Evolutionary conservation across 768 basidiomycete species (phyloP).

Genomic region (Panus rudis): DNA sequence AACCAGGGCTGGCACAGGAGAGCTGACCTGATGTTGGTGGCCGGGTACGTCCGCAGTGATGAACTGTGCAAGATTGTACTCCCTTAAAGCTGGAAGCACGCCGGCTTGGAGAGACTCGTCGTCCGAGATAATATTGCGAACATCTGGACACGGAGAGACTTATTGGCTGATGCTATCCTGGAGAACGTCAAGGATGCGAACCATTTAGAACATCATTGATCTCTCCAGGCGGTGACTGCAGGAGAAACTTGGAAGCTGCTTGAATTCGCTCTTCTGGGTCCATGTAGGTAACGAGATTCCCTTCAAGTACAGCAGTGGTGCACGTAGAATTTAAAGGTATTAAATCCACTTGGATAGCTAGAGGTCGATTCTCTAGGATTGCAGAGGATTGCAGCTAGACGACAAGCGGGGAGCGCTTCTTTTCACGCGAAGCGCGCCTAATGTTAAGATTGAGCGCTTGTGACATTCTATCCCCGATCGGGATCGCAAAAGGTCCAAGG

Average conservation of each 20-base stretch:
- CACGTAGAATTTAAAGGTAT: too few species aligned
- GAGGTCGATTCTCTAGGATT: too few species aligned
- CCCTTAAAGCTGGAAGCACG: constrained; percentile 66
- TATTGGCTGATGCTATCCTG: neutral
- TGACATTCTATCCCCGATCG: too few species aligned
- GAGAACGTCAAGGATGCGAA: constrained; percentile 21
- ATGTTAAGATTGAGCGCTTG: too few species aligned
- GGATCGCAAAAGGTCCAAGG: too few species aligned
- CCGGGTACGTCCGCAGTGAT: constrained; percentile 81
- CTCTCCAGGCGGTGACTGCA: constrained; percentile 92
- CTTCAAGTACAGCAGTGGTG: too few species aligned
- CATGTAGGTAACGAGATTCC: constrained; percentile 40
- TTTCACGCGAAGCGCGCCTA: too few species aligned
- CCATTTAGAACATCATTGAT: constrained; percentile 95
- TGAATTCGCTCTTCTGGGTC: constrained; percentile 57
- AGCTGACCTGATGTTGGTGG: constrained; percentile 65
- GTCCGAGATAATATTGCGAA: constrained; percentile 83
- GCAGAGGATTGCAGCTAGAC: too few species aligned
- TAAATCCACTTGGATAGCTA: too few species aligned
- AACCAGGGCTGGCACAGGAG: too few species aligned
- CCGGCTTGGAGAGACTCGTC: constrained; percentile 78
- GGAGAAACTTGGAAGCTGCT: constrained; percentile 69
- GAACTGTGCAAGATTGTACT: constrained; percentile 88
- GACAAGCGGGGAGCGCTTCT: too few species aligned
- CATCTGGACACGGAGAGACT: constrained; percentile 45